Evolutionary conservation across 2,329 filamentous ascomycete species (phyloP).

Genomic region (Knufia fluminis): DNA sequence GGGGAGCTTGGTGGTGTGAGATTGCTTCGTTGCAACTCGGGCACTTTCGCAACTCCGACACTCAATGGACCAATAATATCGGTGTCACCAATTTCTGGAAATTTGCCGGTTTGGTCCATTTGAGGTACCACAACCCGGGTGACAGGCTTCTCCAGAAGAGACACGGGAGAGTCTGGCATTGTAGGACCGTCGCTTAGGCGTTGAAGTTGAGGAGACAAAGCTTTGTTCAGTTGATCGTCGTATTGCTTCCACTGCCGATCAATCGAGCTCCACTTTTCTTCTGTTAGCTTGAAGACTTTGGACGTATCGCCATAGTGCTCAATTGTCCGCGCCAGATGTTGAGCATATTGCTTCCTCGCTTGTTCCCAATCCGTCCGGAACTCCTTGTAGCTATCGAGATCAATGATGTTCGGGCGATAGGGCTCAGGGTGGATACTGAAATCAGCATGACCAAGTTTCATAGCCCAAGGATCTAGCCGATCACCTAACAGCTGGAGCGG

Average conservation of each 20-base stretch:
- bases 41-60: conserved; percentile 28
- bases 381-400: conserved; percentile 51
- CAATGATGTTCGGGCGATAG: conserved; percentile 57
- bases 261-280: conserved; percentile 78
- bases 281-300: conserved; percentile 75
- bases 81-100: conserved; percentile 76
- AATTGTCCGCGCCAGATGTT: conserved; percentile 75
- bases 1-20: conserved; percentile 32
- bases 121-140: conserved; percentile 48
- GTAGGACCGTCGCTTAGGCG: conserved; percentile 29
- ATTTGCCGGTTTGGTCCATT: conserved; percentile 58
- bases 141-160: conserved; percentile 21
- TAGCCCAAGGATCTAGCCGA: conserved; percentile 67
- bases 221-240: conserved; percentile 55
- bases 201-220: conserved; percentile 34
- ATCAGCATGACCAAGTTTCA: conserved; percentile 82
- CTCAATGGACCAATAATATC: conserved; percentile 91
- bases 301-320: conserved; percentile 88
- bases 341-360: conserved; percentile 77
- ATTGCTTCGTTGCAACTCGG: conserved; percentile 28
- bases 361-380: conserved; percentile 73
- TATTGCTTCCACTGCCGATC: conserved; percentile 64
- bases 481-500: conserved; percentile 56
- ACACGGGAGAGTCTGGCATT: conserved; percentile 18
- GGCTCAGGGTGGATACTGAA: conserved; percentile 79